phyloP scores from a whole-genome alignment of 1,139 yeast species.

The Scheffersomyces lignicola region DNA sequence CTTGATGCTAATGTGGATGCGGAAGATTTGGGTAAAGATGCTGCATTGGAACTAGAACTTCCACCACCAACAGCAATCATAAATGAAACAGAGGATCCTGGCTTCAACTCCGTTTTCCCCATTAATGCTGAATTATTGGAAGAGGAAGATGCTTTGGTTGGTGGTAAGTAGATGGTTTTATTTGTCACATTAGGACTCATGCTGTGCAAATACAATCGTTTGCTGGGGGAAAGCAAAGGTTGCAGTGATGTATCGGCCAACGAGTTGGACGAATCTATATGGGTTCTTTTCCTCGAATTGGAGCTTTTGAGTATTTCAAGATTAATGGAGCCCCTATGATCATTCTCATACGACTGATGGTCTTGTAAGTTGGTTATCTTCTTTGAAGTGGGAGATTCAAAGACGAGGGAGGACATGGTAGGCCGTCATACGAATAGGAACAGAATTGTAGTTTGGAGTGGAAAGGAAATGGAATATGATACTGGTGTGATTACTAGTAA shows the following conservation, averaged over 20 bases:
- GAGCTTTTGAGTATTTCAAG: constrained; percentile 4
- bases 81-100: too few relatives aligned
- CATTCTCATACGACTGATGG: constrained; percentile 1
- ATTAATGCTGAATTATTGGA: too few relatives aligned
- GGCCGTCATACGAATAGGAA: too few relatives aligned
- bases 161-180: constrained; percentile 26
- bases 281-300: not conserved
- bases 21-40: not conserved
- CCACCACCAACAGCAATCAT: too few relatives aligned
- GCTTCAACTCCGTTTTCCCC: too few relatives aligned
- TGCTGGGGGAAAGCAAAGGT: constrained; percentile 24
- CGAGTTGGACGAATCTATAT: constrained; percentile 5
- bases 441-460: too few relatives aligned
- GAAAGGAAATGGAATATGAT: too few relatives aligned
- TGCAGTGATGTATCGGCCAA: constrained; percentile 7
- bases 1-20: not conserved
- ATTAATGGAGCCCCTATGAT: constrained; percentile 10
- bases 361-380: not conserved
- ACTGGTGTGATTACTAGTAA: not conserved
- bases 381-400: constrained; percentile 12
- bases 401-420: constrained; percentile 9
- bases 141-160: constrained; percentile 16
- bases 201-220: constrained; percentile 33
- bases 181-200: constrained; percentile 46
- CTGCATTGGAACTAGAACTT: not conserved